A percentile compares a stretch with the other conserved stretches of the same genome.
Conservation (phyloP, 2,329 filamentous ascomycete genomes). For the Neurospora sp. region DNA sequence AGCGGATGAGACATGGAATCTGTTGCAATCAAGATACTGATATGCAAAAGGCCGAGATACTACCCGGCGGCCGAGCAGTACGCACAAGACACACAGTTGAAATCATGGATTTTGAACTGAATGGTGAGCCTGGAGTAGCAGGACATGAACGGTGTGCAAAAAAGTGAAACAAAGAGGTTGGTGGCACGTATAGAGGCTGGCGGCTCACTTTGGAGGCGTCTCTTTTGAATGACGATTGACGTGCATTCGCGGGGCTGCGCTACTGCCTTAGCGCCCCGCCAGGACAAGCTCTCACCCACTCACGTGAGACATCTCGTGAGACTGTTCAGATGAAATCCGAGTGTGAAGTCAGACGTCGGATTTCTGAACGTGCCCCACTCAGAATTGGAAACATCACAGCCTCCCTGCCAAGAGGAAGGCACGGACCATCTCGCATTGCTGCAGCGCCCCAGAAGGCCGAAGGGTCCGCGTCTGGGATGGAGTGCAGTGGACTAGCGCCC, state of each 20-base stretch:
- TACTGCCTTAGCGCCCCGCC: neutral
- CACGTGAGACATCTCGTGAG: neutral
- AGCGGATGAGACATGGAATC: neutral
- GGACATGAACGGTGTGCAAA: neutral
- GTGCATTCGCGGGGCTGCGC: neutral
- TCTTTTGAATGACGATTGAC: neutral
- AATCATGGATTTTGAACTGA: neutral
- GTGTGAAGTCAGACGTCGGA: neutral
- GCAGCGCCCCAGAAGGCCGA: slow-evolving; percentile 5
- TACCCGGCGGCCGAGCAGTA: neutral
- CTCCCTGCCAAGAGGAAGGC: slow-evolving; percentile 13
- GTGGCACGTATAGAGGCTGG: neutral
- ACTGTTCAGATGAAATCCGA: neutral
- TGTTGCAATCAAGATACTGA: neutral
- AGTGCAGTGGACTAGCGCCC: neutral
- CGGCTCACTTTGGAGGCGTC: neutral
- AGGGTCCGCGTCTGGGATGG: slow-evolving; percentile 1
- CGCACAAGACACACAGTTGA: neutral
- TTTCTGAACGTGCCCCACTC: neutral
- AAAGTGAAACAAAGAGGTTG: neutral
- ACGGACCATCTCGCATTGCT: slow-evolving; percentile 11
- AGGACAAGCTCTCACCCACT: neutral
- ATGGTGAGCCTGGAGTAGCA: neutral
- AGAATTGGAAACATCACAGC: slow-evolving; percentile 8
- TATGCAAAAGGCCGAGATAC: neutral